These are phyloP conservation scores for Aspergillus ibericus DNA, from an alignment of 2,329 filamentous ascomycete species.

Conservation along the genomic window DNA sequence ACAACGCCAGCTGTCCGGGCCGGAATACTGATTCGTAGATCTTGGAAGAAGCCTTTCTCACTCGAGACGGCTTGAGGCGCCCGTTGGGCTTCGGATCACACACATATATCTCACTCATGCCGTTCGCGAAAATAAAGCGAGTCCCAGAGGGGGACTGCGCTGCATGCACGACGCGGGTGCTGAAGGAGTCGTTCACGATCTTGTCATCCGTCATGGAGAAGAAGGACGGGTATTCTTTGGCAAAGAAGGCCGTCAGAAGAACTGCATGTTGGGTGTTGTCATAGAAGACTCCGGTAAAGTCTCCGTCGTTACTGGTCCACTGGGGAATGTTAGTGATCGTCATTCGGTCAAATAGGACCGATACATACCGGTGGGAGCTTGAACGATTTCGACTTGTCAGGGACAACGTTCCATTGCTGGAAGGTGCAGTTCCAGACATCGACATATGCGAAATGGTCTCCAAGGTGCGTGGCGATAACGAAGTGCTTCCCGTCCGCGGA, in stretches of 20 bases:
- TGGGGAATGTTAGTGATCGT: constrained; percentile 15
- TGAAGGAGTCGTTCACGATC: constrained; percentile 31
- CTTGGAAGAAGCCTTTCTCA: constrained; percentile 34
- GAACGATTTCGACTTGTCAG: constrained; percentile 19
- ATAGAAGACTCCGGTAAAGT: constrained; percentile 37
- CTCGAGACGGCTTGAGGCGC: constrained; percentile 26
- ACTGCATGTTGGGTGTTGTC: constrained; percentile 28
- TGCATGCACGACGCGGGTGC: constrained; percentile 34
- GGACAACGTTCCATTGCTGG: constrained; percentile 19
- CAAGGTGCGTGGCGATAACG: constrained; percentile 35
- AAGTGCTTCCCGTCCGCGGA: constrained; percentile 34
- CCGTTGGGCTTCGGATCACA: constrained; percentile 34
- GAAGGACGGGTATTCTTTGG: constrained; percentile 21
- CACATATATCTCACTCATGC: constrained; percentile 38
- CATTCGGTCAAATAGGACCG: neutral
- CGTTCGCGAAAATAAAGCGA: constrained; percentile 32
- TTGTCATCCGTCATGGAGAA: constrained; percentile 18
- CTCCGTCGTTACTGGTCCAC: constrained; percentile 37
- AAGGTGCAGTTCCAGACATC: constrained; percentile 24
- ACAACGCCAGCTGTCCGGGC: constrained; percentile 31
- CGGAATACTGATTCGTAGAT: constrained; percentile 34
- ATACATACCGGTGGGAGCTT: constrained; percentile 21
- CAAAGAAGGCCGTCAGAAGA: constrained; percentile 29
- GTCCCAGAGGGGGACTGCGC: constrained; percentile 36
- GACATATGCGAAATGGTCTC: constrained; percentile 26